Evolutionary conservation across 805 yeast genomes (phyloP).

Genomic region (Alloascoidea africana): DNA sequence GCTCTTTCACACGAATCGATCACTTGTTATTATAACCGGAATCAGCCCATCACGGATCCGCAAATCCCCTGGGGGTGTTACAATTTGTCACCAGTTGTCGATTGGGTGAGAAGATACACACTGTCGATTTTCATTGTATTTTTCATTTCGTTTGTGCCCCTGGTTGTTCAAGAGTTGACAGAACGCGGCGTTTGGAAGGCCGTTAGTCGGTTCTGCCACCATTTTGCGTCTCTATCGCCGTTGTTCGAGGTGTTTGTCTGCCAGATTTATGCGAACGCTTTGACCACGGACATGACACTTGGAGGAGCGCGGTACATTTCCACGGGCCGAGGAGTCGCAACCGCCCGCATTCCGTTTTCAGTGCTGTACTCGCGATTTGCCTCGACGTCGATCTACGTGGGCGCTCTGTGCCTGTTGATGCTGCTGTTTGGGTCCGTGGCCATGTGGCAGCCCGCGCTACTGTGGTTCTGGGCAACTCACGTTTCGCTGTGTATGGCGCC

Average conservation of each 20-base stretch:
- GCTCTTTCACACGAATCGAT: slow-evolving; percentile 62
- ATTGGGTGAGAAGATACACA: slow-evolving; percentile 84
- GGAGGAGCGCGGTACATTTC: slow-evolving; percentile 91
- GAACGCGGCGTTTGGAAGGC: slow-evolving; percentile 82
- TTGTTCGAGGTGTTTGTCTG: slow-evolving; percentile 91
- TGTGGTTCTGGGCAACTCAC: slow-evolving; percentile 96
- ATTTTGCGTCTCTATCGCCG: slow-evolving; percentile 73
- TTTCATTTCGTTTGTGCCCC: slow-evolving; percentile 80
- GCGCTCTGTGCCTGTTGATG: slow-evolving; percentile 53
- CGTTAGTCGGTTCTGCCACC: slow-evolving; percentile 50
- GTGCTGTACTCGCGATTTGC: slow-evolving; percentile 66
- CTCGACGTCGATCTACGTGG: slow-evolving; percentile 61
- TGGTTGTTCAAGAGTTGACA: slow-evolving; percentile 72
- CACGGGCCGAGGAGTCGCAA: slow-evolving; percentile 91
- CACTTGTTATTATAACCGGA: slow-evolving; percentile 47
- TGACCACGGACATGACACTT: slow-evolving; percentile 60
- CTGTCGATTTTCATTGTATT: slow-evolving; percentile 86
- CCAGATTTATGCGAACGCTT: slow-evolving; percentile 75
- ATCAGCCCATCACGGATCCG: slow-evolving; percentile 58
- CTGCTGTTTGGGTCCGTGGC: slow-evolving; percentile 63
- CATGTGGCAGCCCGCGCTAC: slow-evolving; percentile 87
- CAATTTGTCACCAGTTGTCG: slow-evolving; percentile 68
- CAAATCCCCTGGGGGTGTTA: slow-evolving; percentile 75
- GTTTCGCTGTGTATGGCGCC: slow-evolving; percentile 85
- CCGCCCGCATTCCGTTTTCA: slow-evolving; percentile 60